Evolutionary conservation across 306 rosid species (phyloP), one percentile per base, ranked within the genome.

Genomic region (Begonia fuchsioides): DNA sequence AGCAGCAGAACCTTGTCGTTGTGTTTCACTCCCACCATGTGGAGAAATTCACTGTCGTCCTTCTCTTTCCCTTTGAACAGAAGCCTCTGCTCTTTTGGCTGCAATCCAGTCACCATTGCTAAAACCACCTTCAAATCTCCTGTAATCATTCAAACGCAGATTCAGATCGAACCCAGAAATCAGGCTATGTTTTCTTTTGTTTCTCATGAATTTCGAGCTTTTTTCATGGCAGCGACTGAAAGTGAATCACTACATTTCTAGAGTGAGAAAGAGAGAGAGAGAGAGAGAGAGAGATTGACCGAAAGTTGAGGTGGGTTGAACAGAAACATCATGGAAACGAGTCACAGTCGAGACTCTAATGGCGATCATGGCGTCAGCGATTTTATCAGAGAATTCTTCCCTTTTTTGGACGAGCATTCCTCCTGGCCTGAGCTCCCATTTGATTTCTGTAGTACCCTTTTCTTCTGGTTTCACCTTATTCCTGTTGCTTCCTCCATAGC

Each of bases 321-420:
- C 47, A 3, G 92, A 79, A 51, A 90, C 79, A 54, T 90, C 68
- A 71, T 85, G 92, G 61, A 74, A 90, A 16, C 81, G 68, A 1
- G 94, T 76, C 8, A 85, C 84, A 54, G 85, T 67, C 1, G 98
- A 75, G 2, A 90, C 98, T 64, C 90, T 73, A 57, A 90, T 56
- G n/a, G 87, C 65, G 71, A 90, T 90, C 11, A 76, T 12, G 9
- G 68, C 78, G 10, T 81, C 85, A 9, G 13, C 50, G 12, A 6
- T 48, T 44, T 61, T 62, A 54, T 17, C 45, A 15, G 18, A 18
- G 48, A 11, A 16, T 39, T 39, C 63, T 64, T 79, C 95, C 53
- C 95, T 85, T 35, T 66, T 84, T 45, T 90, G 98, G 12, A 90
- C 98, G 14, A 90, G 92, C 98, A 90, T 90, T 52, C 98, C 98